Evolutionary conservation across 208 protist genomes (phyloP).

Genomic region (Tritrichomonas musculus): DNA sequence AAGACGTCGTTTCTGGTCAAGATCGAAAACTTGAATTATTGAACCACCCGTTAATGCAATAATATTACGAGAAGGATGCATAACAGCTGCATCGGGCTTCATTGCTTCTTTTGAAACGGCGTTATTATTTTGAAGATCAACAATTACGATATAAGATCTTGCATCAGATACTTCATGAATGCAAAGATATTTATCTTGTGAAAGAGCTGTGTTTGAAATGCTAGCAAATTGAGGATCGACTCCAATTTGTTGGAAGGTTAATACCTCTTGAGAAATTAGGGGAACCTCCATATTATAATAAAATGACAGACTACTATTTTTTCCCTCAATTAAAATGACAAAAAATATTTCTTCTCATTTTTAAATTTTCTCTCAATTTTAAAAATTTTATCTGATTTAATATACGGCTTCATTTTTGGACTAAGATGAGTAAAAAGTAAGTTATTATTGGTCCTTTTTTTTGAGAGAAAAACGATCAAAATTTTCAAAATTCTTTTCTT

Average conservation of each 20-base stretch:
- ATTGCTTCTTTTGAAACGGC: neutral
- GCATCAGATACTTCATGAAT: neutral
- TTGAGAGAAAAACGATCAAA: too few species aligned
- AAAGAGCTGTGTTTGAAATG: neutral
- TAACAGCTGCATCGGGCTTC: neutral
- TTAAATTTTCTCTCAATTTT: too few species aligned
- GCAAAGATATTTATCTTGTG: neutral
- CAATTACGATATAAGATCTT: neutral
- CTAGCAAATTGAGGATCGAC: neutral
- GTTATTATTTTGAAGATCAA: neutral
- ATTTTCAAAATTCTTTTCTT: too few species aligned
- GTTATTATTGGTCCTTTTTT: too few species aligned
- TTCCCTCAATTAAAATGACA: too few species aligned
- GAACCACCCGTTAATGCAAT: neutral
- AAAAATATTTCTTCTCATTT: too few species aligned
- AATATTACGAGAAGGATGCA: neutral
- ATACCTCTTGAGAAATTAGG: too few species aligned
- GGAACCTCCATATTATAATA: too few species aligned
- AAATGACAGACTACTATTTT: too few species aligned
- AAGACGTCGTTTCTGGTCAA: neutral
- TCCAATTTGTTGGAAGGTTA: neutral
- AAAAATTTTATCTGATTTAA: too few species aligned
- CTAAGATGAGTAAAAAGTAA: too few species aligned
- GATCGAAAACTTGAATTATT: conserved; percentile 12
- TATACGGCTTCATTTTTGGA: too few species aligned